These are phyloP conservation scores for Rubia tinctorum DNA, from an alignment of 305 asterid species.

Conservation along the genomic window DNA sequence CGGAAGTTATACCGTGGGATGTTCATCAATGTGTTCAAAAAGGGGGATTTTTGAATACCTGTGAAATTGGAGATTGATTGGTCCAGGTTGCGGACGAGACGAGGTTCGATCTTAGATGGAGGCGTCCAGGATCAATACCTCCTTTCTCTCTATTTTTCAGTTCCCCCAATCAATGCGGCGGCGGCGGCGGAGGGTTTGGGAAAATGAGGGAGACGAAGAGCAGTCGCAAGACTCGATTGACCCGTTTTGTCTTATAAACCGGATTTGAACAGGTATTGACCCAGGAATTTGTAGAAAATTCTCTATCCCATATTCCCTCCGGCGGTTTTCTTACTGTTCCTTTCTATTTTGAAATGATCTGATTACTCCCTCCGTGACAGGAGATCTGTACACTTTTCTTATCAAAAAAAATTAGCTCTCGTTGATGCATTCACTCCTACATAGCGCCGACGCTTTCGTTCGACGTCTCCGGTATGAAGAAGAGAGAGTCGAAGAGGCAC, in stretches of 20 bases:
- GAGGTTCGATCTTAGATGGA: neutral
- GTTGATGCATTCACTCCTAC: conserved; percentile 38
- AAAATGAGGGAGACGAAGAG: too few species aligned
- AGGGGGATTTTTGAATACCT: neutral
- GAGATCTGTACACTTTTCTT: too few species aligned
- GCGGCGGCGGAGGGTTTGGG: neutral
- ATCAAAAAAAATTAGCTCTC: too few species aligned
- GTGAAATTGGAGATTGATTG: neutral
- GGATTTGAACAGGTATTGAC: neutral
- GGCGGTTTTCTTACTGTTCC: too few species aligned
- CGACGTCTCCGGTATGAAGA: too few species aligned
- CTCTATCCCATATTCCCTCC: neutral
- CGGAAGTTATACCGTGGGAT: too few species aligned
- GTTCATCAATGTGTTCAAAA: neutral
- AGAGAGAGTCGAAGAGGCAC: too few species aligned
- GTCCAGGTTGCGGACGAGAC: neutral
- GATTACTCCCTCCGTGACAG: too few species aligned
- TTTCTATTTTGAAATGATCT: too few species aligned
- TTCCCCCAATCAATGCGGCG: neutral
- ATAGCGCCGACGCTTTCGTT: neutral
- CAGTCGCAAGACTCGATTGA: too few species aligned
- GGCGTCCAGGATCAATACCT: neutral
- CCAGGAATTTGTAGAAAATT: neutral
- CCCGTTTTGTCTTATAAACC: too few species aligned
- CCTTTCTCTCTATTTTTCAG: too few species aligned